Conservation (phyloP, 192 early-diverging fungal genomes). For the Coemansia sp. region DNA sequence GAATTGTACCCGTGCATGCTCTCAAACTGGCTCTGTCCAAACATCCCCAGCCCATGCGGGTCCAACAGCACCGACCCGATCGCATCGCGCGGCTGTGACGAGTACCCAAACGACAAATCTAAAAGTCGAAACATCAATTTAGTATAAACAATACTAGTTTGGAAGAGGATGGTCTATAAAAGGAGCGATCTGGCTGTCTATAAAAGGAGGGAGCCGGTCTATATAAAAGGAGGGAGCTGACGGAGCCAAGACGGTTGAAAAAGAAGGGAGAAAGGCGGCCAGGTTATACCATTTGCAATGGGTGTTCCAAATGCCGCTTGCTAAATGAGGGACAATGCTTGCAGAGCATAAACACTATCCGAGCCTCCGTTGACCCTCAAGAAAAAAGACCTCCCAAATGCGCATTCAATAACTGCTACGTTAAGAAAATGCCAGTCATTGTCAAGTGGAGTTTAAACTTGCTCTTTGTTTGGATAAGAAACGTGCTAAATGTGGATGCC, state of each 20-base stretch:
- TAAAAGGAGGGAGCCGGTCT: not conserved
- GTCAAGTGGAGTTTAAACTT: slow-evolving; percentile 7
- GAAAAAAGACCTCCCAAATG: not conserved
- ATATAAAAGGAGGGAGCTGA: too few relatives aligned
- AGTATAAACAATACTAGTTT: not conserved
- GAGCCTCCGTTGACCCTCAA: not conserved
- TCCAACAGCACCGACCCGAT: slow-evolving; percentile 29
- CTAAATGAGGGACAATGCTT: not conserved
- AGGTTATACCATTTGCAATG: not conserved
- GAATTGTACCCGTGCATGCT: slow-evolving; percentile 22
- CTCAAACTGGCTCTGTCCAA: slow-evolving; percentile 26
- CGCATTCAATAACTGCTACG: slow-evolving; percentile 6
- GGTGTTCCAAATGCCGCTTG: not conserved
- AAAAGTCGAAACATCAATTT: slow-evolving; percentile 10
- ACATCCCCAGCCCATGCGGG: slow-evolving; percentile 16
- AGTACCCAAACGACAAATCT: slow-evolving; percentile 42
- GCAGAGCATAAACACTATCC: not conserved
- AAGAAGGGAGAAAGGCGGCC: not conserved
- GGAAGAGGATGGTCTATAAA: not conserved
- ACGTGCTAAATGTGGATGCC: not conserved
- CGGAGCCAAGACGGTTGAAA: too few relatives aligned
- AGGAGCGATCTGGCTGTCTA: too few relatives aligned
- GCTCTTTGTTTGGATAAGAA: slow-evolving; percentile 8
- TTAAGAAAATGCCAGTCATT: too few relatives aligned
- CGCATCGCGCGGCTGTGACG: slow-evolving; percentile 29